Conservation (phyloP, 2,329 filamentous ascomycete species). For the Pestalotiopsis sp. region DNA sequence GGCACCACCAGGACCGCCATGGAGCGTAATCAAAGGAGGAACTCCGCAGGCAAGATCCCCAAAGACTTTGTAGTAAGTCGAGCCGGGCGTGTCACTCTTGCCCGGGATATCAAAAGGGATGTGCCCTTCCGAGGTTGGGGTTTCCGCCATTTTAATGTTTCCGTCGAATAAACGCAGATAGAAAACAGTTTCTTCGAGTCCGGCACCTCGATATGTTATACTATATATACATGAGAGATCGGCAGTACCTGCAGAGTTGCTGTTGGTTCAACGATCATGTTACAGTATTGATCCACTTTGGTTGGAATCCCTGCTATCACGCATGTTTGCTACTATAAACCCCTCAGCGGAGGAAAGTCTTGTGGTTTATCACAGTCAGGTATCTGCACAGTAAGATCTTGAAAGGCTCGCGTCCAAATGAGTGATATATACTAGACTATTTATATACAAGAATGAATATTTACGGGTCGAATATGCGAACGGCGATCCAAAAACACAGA, state of each 20-base stretch:
- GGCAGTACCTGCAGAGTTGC: neutral
- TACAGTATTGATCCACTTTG: neutral
- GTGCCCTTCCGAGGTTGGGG: neutral
- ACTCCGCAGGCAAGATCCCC: conserved; percentile 16
- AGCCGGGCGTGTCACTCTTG: neutral
- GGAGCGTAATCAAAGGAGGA: conserved; percentile 16
- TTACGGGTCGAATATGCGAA: neutral
- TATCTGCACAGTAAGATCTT: neutral
- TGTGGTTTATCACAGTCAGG: neutral
- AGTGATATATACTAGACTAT: neutral
- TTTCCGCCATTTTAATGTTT: neutral
- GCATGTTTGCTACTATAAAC: neutral
- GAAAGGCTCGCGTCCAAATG: neutral
- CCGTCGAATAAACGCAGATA: neutral
- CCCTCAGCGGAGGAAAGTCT: neutral
- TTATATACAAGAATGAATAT: neutral
- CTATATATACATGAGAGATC: too few relatives aligned
- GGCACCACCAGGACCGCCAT: conserved; percentile 22
- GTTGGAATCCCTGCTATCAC: neutral
- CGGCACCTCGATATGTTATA: neutral
- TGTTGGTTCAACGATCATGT: neutral
- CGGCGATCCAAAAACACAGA: neutral
- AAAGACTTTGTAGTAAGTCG: conserved; percentile 19
- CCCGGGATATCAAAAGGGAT: neutral
- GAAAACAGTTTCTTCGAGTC: neutral